Conservation (phyloP, 805 yeast genomes). For the Myxozyma mucilagina region DNA sequence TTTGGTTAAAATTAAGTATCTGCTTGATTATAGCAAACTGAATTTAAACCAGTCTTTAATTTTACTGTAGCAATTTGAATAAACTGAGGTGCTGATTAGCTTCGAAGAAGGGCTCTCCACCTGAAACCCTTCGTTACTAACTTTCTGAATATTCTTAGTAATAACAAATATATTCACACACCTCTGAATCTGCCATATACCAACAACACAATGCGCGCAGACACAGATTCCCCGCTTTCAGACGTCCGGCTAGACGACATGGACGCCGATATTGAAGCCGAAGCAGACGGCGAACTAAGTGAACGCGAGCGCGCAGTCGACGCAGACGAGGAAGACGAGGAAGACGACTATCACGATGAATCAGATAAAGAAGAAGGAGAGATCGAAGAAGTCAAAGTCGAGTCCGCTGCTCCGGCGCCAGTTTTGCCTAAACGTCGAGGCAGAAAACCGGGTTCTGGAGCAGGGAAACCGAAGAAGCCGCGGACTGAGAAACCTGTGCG, state of each 20-base stretch:
- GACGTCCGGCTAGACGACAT: slow-evolving; percentile 10
- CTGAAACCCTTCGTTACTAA: too few species aligned
- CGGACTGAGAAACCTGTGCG: slow-evolving; percentile 3
- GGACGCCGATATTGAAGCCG: slow-evolving; percentile 21
- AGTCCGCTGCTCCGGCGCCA: background rate
- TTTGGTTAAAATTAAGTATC: too few species aligned
- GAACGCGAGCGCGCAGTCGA: slow-evolving; percentile 7
- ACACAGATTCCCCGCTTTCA: too few species aligned
- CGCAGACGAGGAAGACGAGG: slow-evolving; percentile 10
- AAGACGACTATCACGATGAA: slow-evolving; percentile 19
- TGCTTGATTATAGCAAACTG: too few species aligned
- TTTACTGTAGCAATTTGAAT: too few species aligned
- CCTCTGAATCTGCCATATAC: too few species aligned
- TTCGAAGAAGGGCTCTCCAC: too few species aligned
- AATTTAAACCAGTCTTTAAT: too few species aligned
- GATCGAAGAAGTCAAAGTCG: slow-evolving; percentile 11
- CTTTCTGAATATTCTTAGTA: too few species aligned
- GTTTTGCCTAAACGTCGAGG: slow-evolving; percentile 4
- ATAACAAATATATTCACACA: too few species aligned
- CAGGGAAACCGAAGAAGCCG: background rate
- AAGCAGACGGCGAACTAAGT: slow-evolving; percentile 12
- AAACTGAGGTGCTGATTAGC: too few species aligned
- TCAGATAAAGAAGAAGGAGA: slow-evolving; percentile 13
- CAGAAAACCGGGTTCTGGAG: slow-evolving; percentile 2
- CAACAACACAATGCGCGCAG: too few species aligned